Base-by-base conservation (phyloP, 116 monocot genomes). In the Iris pallida region DNA sequence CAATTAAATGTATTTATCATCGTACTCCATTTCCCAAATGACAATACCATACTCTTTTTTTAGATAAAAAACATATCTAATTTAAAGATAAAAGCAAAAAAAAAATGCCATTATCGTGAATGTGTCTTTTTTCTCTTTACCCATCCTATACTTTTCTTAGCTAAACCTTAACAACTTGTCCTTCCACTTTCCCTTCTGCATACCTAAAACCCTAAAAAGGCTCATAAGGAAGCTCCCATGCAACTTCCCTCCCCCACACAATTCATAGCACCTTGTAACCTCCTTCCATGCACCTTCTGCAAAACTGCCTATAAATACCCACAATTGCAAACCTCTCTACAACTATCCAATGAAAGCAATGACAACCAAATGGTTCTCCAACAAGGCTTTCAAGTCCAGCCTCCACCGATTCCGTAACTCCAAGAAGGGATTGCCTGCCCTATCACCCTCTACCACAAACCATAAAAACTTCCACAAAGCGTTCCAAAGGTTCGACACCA, bases 211-310 rank as follows among this genome's bases (percentile, higher is more conserved):
- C 42, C 16, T 13, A 13, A 67, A 67, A 55, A 67, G 16, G 42
- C 43, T 11, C 0, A 0, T 7, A 53, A 54, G 42, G 67, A 43
- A 67, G 55, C 54, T 67, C 67, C 67, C 67, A 54, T 67, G 67
- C 67, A 42, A 41, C 54, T 67, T 67, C 67, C 54, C 8, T 11
- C 4, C 16, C 16, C 7, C 0, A 11, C 59, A 3, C 20, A 5
- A 53, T 53, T 53, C 8, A 7, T 15, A 45, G 1, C 19, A 45
- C 40, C 63, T 40, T 47, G 17, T 63, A 46, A 61, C 44, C 61
- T 61, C 64, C 64, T 47, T 46, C 47, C 64, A n/a, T n/a, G n/a
- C n/a, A 64, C 17, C 19, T 64, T 64, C 64, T 45, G 5, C 30
- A 41, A 51, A 51, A 51, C 49, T 51, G 11, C 49, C 49, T 51